phyloP scores from a whole-genome alignment of 1,284 basidiomycete genomes.

The Boletus sp. region DNA sequence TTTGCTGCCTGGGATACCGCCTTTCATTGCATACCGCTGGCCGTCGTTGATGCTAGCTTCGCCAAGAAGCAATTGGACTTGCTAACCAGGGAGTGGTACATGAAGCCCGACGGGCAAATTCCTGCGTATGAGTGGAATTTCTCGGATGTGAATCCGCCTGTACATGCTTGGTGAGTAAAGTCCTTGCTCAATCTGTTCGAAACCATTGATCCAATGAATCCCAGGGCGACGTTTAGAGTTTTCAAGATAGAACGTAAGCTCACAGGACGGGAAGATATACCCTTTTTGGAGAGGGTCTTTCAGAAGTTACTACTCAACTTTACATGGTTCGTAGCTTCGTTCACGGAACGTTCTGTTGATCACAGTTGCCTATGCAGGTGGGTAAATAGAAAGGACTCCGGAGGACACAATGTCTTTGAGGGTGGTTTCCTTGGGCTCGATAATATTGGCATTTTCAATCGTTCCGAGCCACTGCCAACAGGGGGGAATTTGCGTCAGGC shows the following conservation, averaged over 20 bases:
- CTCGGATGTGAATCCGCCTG: slow-evolving; percentile 93
- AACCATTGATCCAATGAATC: not conserved
- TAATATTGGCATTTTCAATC: slow-evolving; percentile 98
- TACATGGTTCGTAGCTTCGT: slow-evolving; percentile 65
- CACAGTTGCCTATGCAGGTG: slow-evolving; percentile 53
- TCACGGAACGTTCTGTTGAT: not conserved
- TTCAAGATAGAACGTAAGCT: slow-evolving; percentile 98
- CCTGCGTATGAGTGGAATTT: slow-evolving; percentile 99
- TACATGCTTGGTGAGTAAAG: slow-evolving; percentile 80
- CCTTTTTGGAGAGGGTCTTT: slow-evolving; percentile 96
- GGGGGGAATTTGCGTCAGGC: slow-evolving; percentile 91
- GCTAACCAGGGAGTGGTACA: slow-evolving; percentile 97
- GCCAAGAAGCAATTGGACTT: slow-evolving; percentile 97
- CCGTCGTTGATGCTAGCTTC: slow-evolving; percentile 90
- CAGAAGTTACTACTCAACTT: slow-evolving; percentile 97
- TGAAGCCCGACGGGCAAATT: slow-evolving; percentile 97
- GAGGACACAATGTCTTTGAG: slow-evolving; percentile 95
- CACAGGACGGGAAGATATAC: slow-evolving; percentile 84
- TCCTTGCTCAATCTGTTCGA: not conserved
- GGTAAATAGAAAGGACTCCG: slow-evolving; percentile 97
- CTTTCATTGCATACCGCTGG: slow-evolving; percentile 97
- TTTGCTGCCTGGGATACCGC: slow-evolving; percentile 95
- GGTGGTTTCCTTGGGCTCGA: slow-evolving; percentile 97
- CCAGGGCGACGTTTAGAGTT: slow-evolving; percentile 89
- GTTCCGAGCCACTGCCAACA: slow-evolving; percentile 92